Percentiles rank a stretch among this genome's conserved stretches.
These are phyloP conservation scores for Microbotryum lychnidis-dioicae DNA, from an alignment of 1,284 basidiomycete species.

Conservation along the genomic window DNA sequence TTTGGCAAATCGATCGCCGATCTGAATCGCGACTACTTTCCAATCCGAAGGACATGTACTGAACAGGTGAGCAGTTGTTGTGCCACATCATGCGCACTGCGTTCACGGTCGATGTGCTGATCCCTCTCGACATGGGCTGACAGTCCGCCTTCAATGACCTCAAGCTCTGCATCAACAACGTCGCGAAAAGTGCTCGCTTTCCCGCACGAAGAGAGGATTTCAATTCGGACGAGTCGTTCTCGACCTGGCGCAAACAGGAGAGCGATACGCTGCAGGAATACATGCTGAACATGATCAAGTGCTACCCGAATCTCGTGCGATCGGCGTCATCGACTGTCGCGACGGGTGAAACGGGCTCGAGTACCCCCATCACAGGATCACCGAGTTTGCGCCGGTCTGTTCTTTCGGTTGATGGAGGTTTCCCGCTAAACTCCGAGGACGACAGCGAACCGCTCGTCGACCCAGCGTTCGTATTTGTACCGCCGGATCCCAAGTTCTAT, in stretches of 20 bases:
- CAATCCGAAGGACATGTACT: constrained; percentile 59
- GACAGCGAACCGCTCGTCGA: constrained; percentile 44
- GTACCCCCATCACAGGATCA: background rate
- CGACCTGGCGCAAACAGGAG: constrained; percentile 76
- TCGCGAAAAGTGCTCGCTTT: constrained; percentile 65
- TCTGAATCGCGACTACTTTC: constrained; percentile 66
- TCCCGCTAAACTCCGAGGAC: constrained; percentile 35
- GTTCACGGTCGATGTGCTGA: constrained; percentile 17
- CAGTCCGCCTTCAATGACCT: constrained; percentile 74
- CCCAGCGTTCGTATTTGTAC: constrained; percentile 68
- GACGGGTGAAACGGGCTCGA: background rate
- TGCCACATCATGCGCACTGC: constrained; percentile 7
- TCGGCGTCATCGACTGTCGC: constrained; percentile 12
- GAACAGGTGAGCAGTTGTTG: constrained; percentile 54
- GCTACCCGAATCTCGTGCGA: constrained; percentile 71
- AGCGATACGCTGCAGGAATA: constrained; percentile 74
- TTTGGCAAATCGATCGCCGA: constrained; percentile 65
- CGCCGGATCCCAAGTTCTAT: constrained; percentile 73
- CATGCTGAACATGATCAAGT: constrained; percentile 77
- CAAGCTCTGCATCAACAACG: constrained; percentile 84
- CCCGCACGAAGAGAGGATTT: constrained; percentile 85
- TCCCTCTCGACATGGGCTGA: too few relatives aligned
- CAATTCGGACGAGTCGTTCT: constrained; percentile 66
- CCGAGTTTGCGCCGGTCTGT: background rate
- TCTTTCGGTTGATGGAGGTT: constrained; percentile 40